Evolutionary conservation across 164 flowering plant species (phyloP), one percentile per base, ranked within the genome.

Genomic region (Piper betle): DNA sequence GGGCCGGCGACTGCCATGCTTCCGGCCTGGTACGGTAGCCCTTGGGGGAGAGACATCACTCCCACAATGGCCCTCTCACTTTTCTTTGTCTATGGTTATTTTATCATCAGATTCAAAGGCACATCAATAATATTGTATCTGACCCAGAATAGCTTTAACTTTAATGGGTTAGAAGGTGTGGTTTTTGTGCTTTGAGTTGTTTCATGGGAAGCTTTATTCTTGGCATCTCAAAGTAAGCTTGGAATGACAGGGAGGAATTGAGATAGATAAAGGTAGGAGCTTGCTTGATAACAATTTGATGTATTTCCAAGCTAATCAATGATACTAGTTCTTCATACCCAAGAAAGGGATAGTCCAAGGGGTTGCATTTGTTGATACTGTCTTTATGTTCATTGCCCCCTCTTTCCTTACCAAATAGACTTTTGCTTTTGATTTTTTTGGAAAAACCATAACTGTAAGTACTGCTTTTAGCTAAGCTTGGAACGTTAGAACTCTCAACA

Each of bases 341-440:
- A 85, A 85, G 87, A 83, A 85, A 85, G 75, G 91, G 77, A 85
- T 75, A 81, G 91, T 85, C 91, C 77, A 78, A 60, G 53, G 50
- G 50, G 15, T 72, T 79, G 73, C 15, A 46, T 46, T 46, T 46
- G 50, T 46, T 46, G 50, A 46, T 46, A 12, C 50, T 46, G 50
- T 46, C 50, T 46, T 46, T 46, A 5, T 10, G 50, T 46, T 46
- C 10, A 46, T 46, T 46, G 50, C 15, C 50, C 46, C 15, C 50
- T 46, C 15, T 46, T 46, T 46, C 50, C 50, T 46, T 6, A 46
- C 10, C 50, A 46, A 46, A 46, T 46, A 10, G 50, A 46, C 50
- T 15, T 46, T 46, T 46, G 50, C 50, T 46, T 46, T 46, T 46
- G 50, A 10, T 78, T 82, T 82, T 84, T 25, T 25, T 25, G 33